These are phyloP conservation scores for Lachnellula hyalina DNA, from an alignment of 2,329 filamentous ascomycete species.

Conservation along the genomic window DNA sequence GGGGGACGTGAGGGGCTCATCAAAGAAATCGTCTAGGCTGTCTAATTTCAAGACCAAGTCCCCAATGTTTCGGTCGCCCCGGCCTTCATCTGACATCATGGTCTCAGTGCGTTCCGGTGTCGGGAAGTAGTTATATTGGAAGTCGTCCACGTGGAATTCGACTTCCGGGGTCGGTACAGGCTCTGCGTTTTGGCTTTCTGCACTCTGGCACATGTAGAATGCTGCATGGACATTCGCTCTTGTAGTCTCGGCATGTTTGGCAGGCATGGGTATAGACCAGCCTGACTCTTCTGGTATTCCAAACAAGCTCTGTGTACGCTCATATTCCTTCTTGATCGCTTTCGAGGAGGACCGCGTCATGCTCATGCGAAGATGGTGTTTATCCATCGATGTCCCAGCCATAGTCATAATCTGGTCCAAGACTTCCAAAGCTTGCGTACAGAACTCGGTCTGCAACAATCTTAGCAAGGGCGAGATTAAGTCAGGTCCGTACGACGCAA, in stretches of 20 bases:
- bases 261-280: slow-evolving; percentile 93
- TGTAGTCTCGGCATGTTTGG: slow-evolving; percentile 80
- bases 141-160: slow-evolving; percentile 89
- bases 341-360: slow-evolving; percentile 88
- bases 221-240: slow-evolving; percentile 91
- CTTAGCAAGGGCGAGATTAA: slow-evolving; percentile 88
- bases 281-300: slow-evolving; percentile 94
- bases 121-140: slow-evolving; percentile 60
- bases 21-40: slow-evolving; percentile 77
- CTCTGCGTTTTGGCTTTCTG: slow-evolving; percentile 51
- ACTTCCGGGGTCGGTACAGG: slow-evolving; percentile 72
- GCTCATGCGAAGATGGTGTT: slow-evolving; percentile 93
- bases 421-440: slow-evolving; percentile 85
- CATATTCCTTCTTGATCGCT: slow-evolving; percentile 87
- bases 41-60: slow-evolving; percentile 79
- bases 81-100: slow-evolving; percentile 74
- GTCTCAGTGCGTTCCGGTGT: slow-evolving; percentile 66
- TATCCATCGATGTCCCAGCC: slow-evolving; percentile 86
- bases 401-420: slow-evolving; percentile 95
- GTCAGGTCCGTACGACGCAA: slow-evolving; percentile 87
- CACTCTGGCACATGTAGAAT: slow-evolving; percentile 85
- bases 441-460: slow-evolving; percentile 87
- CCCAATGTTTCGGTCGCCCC: slow-evolving; percentile 67
- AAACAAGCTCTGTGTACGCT: slow-evolving; percentile 88
- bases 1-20: slow-evolving; percentile 55